Evolutionary conservation across 306 rosid genomes (phyloP).

Genomic region (Quillaja saponaria): DNA sequence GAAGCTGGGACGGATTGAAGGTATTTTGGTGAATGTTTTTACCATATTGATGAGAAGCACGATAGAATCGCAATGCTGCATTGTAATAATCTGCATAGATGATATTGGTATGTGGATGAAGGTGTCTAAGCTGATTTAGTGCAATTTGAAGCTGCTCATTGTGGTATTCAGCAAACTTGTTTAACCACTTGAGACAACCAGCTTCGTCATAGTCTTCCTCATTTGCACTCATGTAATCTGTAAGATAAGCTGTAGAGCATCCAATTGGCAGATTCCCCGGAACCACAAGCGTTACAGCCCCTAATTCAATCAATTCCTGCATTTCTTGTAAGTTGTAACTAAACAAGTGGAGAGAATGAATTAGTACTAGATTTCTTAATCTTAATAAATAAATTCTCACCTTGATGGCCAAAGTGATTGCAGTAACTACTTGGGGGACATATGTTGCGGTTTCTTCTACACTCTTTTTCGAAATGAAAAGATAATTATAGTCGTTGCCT

Average conservation of each 20-base stretch:
- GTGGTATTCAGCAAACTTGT: too few relatives aligned
- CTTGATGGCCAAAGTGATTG: slow-evolving; percentile 31
- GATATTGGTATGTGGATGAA: too few relatives aligned
- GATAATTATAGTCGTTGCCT: slow-evolving; percentile 58
- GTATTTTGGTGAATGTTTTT: too few relatives aligned
- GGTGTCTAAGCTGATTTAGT: slow-evolving; percentile 33
- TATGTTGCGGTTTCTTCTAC: too few relatives aligned
- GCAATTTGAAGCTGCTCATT: slow-evolving; percentile 42
- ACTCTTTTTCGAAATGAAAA: slow-evolving; percentile 25
- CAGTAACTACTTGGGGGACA: slow-evolving; percentile 39
- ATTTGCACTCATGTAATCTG: slow-evolving; percentile 19
- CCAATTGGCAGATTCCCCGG: slow-evolving; percentile 67
- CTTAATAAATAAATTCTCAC: slow-evolving; percentile 31
- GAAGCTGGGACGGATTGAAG: too few relatives aligned
- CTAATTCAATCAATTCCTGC: slow-evolving; percentile 58
- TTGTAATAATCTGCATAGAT: slow-evolving; percentile 57
- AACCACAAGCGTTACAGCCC: too few relatives aligned
- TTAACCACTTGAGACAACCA: slow-evolving; percentile 55
- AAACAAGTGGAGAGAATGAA: not conserved
- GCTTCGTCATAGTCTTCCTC: slow-evolving; percentile 39
- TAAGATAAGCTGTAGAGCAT: slow-evolving; percentile 41
- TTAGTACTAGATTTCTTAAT: not conserved
- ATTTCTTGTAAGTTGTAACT: not conserved
- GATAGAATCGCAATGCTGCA: slow-evolving; percentile 34
- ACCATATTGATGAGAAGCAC: slow-evolving; percentile 48